A percentile compares a stretch with the other conserved stretches of the same genome.
These are phyloP conservation scores for Bruguiera hainesii DNA, from an alignment of 441 rosid species.

Conservation along the genomic window DNA sequence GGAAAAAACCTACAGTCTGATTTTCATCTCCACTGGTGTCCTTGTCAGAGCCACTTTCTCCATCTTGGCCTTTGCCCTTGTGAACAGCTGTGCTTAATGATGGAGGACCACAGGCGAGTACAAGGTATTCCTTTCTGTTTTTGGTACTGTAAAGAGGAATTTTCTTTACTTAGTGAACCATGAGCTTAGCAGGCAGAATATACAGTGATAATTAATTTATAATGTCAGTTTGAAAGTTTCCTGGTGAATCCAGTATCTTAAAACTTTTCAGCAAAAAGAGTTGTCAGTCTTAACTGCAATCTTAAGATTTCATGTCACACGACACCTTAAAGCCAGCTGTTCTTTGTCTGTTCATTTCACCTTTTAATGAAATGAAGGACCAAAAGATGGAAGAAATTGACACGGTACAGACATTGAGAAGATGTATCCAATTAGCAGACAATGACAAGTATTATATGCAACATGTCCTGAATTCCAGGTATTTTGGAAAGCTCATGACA, in stretches of 20 bases:
- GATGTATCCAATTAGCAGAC: too few relatives aligned
- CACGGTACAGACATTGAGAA: too few relatives aligned
- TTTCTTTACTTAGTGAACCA: neutral
- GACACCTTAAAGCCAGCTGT: too few relatives aligned
- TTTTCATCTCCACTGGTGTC: constrained; percentile 56
- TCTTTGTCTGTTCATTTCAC: too few relatives aligned
- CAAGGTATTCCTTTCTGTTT: constrained; percentile 82
- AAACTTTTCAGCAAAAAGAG: neutral
- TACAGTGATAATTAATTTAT: neutral
- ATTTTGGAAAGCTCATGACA: too few relatives aligned
- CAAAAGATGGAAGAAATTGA: too few relatives aligned
- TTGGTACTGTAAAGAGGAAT: constrained; percentile 45
- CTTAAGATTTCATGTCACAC: too few relatives aligned
- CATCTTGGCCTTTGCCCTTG: constrained; percentile 45
- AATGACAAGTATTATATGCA: too few relatives aligned
- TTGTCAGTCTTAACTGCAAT: too few relatives aligned
- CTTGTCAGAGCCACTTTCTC: constrained; percentile 58
- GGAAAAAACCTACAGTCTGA: constrained; percentile 40
- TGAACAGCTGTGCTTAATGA: constrained; percentile 44
- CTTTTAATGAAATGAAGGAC: too few relatives aligned
- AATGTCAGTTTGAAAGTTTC: neutral
- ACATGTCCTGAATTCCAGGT: too few relatives aligned
- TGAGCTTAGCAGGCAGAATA: neutral
- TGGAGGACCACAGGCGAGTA: constrained; percentile 71
- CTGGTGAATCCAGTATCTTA: neutral